Percentiles rank a stretch among this genome's conserved stretches.
Conservation (phyloP, 1,139 yeast species). For the Yamadazyma triangularis region DNA sequence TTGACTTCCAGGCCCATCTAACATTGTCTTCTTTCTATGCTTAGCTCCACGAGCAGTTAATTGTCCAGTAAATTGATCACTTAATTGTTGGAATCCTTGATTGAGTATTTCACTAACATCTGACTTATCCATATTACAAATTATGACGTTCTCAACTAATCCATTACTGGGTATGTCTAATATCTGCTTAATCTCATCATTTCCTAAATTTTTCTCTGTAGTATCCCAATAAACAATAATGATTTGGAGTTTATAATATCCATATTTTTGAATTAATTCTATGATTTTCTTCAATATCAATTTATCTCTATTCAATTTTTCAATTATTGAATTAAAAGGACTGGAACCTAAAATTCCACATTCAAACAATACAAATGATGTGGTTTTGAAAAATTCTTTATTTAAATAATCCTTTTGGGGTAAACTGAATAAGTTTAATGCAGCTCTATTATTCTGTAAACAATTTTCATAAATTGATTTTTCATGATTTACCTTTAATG, state of each 20-base stretch:
- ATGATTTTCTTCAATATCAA: constrained; percentile 34
- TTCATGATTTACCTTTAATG: constrained; percentile 24
- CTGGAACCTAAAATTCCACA: constrained; percentile 33
- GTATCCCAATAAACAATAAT: constrained; percentile 39
- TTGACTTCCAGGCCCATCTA: too few relatives aligned
- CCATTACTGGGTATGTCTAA: constrained; percentile 14
- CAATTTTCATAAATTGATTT: constrained; percentile 23
- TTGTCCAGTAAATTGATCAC: constrained; percentile 23
- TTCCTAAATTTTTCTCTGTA: constrained; percentile 15
- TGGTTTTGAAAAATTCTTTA: constrained; percentile 31
- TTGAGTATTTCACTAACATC: constrained; percentile 26
- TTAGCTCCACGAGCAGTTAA: constrained; percentile 28
- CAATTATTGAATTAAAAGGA: constrained; percentile 14
- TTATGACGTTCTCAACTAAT: constrained; percentile 13
- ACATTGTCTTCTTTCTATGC: constrained; percentile 9
- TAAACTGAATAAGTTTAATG: constrained; percentile 28
- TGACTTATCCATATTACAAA: constrained; percentile 33
- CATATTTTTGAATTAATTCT: constrained; percentile 30
- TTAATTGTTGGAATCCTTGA: constrained; percentile 21
- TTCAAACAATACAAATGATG: constrained; percentile 42
- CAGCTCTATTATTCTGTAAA: constrained; percentile 19
- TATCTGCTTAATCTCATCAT: constrained; percentile 13
- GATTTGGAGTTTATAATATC: constrained; percentile 32
- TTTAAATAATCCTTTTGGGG: constrained; percentile 34
- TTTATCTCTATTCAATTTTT: constrained; percentile 33